These are phyloP conservation scores for Kluyveromyces wickerhamii DNA, from an alignment of 805 yeast species.

Conservation along the genomic window DNA sequence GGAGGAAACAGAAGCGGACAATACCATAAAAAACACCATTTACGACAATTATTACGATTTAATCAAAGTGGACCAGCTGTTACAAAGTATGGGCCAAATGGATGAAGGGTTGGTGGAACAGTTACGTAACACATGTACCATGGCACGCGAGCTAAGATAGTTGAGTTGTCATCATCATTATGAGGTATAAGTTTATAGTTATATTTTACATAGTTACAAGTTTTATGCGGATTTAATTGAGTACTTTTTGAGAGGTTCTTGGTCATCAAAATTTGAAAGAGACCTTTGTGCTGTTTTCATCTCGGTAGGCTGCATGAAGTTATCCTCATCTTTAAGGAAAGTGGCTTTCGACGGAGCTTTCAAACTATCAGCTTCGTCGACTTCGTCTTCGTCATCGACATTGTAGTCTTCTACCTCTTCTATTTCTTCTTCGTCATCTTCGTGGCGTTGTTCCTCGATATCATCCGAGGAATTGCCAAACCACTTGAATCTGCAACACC, in stretches of 20 bases:
- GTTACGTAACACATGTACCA: constrained; percentile 12
- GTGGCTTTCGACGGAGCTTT: not conserved
- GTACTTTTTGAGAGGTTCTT: not conserved
- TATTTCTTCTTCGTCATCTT: too few species aligned
- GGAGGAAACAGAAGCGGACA: constrained; percentile 24
- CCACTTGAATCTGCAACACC: constrained; percentile 47
- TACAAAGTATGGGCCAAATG: constrained; percentile 26
- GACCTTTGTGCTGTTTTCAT: not conserved
- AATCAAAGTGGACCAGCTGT: constrained; percentile 55
- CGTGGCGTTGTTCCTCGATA: too few species aligned
- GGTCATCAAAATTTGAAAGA: constrained; percentile 3
- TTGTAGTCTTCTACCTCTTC: too few species aligned
- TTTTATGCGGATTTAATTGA: too few species aligned
- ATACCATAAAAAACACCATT: constrained; percentile 57
- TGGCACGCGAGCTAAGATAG: not conserved
- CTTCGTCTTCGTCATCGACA: not conserved
- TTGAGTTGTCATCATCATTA: too few species aligned
- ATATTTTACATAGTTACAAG: too few species aligned
- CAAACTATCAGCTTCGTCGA: not conserved
- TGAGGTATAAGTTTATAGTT: too few species aligned
- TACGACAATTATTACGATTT: constrained; percentile 71
- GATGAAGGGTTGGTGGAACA: constrained; percentile 11
- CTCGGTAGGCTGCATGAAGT: not conserved
- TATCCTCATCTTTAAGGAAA: not conserved
- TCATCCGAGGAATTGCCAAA: constrained; percentile 9